Evolutionary conservation across 345 rosid species (phyloP).

Genomic region (Eucalyptus marginata): DNA sequence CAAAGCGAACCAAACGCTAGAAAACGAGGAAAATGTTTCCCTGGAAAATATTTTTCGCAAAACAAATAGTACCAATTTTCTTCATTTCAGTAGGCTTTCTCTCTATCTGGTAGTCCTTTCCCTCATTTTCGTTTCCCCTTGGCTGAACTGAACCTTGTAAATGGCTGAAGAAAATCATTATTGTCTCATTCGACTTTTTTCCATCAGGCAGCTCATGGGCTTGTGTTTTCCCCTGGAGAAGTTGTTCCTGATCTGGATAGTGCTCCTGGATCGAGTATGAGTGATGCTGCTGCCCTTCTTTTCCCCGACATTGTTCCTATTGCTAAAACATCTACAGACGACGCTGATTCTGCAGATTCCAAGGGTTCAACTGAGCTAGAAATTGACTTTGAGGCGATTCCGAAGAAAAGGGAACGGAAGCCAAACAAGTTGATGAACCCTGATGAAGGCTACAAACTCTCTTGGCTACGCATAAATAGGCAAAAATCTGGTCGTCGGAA

Average conservation of each 20-base stretch:
- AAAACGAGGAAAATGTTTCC: neutral
- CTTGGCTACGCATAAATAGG: slow-evolving; percentile 23
- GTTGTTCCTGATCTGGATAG: neutral
- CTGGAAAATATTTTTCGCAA: neutral
- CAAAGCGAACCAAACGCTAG: neutral
- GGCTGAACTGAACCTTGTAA: neutral
- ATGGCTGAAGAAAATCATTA: neutral
- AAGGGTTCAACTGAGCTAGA: slow-evolving; percentile 9
- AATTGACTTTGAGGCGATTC: slow-evolving; percentile 14
- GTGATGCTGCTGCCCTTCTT: neutral
- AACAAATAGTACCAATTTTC: neutral
- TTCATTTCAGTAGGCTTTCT: neutral
- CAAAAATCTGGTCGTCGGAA: slow-evolving; percentile 6
- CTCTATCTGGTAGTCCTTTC: neutral
- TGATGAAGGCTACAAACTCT: slow-evolving; percentile 52
- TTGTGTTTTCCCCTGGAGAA: neutral
- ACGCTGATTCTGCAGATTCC: neutral
- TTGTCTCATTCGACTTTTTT: neutral
- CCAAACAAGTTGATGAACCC: slow-evolving; percentile 59
- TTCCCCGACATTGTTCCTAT: neutral
- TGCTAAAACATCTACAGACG: neutral
- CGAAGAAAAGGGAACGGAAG: slow-evolving; percentile 48
- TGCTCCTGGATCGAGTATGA: neutral
- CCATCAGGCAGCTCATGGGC: neutral
- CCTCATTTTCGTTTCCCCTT: neutral